Conservation (phyloP, 768 basidiomycete species). For the Phylloporus scabripes region DNA sequence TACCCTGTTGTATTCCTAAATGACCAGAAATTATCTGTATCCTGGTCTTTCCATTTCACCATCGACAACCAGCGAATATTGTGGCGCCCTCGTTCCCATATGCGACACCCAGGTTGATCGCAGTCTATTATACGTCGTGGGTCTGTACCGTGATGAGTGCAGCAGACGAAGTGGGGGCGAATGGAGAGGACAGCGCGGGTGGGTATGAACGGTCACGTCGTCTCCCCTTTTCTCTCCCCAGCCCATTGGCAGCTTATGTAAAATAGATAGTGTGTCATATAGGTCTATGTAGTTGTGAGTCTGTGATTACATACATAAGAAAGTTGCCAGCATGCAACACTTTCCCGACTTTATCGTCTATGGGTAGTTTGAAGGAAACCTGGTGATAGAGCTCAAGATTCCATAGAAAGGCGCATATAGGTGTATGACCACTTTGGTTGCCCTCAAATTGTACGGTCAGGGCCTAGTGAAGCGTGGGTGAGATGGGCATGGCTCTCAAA, state of each 20-base stretch:
- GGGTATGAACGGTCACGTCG: too few relatives aligned
- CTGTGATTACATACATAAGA: not conserved
- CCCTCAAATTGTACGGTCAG: too few relatives aligned
- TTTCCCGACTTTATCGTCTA: not conserved
- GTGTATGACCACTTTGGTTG: not conserved
- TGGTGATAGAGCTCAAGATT: not conserved
- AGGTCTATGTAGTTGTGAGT: not conserved
- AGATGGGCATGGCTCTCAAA: slow-evolving; percentile 32
- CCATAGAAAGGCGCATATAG: not conserved
- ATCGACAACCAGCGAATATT: not conserved
- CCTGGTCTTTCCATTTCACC: not conserved
- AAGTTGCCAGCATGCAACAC: not conserved
- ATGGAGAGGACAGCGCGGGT: too few relatives aligned
- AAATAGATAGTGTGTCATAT: too few relatives aligned
- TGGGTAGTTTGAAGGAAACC: not conserved
- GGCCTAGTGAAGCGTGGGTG: too few relatives aligned
- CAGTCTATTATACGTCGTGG: not conserved
- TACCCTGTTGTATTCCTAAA: slow-evolving; percentile 19
- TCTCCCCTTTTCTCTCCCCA: too few relatives aligned
- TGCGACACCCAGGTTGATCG: not conserved
- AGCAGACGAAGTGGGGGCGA: too few relatives aligned
- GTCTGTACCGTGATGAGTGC: too few relatives aligned
- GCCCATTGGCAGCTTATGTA: too few relatives aligned
- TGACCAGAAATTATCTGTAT: slow-evolving; percentile 12
- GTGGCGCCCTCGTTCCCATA: too few relatives aligned